Evolutionary conservation across 2,329 filamentous ascomycete genomes (phyloP).

Genomic region (Emydomyces testavorans): DNA sequence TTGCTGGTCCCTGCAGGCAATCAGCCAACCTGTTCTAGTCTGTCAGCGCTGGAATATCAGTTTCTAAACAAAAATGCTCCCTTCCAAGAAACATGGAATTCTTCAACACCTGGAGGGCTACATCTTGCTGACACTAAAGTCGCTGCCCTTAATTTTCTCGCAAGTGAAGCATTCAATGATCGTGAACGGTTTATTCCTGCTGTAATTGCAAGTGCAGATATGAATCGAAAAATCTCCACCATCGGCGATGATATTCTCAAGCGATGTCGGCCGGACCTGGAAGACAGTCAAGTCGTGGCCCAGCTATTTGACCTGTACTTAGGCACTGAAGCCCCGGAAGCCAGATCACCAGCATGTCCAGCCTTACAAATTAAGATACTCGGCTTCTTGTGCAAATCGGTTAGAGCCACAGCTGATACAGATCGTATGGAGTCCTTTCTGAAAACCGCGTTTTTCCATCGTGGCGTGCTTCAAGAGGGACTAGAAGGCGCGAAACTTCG

Average conservation of each 20-base stretch:
- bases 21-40: slow-evolving; percentile 44
- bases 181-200: slow-evolving; percentile 73
- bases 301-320: slow-evolving; percentile 64
- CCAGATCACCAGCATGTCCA: slow-evolving; percentile 43
- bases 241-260: slow-evolving; percentile 85
- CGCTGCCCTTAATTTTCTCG: slow-evolving; percentile 58
- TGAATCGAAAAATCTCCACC: slow-evolving; percentile 63
- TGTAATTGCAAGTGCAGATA: slow-evolving; percentile 69
- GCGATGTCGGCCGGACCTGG: slow-evolving; percentile 56
- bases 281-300: slow-evolving; percentile 52
- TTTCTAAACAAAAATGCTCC: slow-evolving; percentile 54
- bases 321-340: slow-evolving; percentile 39
- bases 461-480: slow-evolving; percentile 41
- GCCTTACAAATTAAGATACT: slow-evolving; percentile 69
- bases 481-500: slow-evolving; percentile 70
- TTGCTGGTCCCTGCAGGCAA: slow-evolving; percentile 48
- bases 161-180: slow-evolving; percentile 76
- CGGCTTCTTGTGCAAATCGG: slow-evolving; percentile 61
- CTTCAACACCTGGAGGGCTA: slow-evolving; percentile 47
- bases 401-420: slow-evolving; percentile 7
- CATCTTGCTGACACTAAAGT: slow-evolving; percentile 60
- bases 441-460: slow-evolving; percentile 1
- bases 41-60: slow-evolving; percentile 53
- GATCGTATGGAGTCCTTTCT: slow-evolving; percentile 3
- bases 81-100: slow-evolving; percentile 48